phyloP scores from a whole-genome alignment of 495 filamentous ascomycete species.

The Aspergillus cristatus region DNA sequence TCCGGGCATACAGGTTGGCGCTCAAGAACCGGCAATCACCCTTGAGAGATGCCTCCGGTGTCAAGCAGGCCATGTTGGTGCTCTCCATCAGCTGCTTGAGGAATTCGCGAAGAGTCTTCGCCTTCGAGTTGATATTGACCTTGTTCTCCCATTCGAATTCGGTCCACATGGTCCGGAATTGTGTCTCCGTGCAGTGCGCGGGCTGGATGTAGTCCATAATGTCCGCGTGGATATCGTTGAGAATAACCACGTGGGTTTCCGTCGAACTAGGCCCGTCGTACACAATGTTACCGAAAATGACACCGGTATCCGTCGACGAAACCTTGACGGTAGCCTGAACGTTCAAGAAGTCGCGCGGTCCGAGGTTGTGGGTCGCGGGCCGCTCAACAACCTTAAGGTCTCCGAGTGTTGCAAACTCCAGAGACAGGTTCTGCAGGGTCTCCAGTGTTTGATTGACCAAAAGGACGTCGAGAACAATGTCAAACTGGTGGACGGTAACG shows the following conservation, averaged over 20 bases:
- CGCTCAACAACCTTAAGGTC: conserved; percentile 97
- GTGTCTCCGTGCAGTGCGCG: conserved; percentile 90
- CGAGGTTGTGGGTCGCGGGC: conserved; percentile 91
- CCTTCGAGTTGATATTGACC: conserved; percentile 98
- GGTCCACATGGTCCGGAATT: conserved; percentile 99
- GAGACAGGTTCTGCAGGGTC: conserved; percentile 91
- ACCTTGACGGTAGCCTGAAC: conserved; percentile 99
- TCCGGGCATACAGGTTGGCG: conserved; percentile 94
- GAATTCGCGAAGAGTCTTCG: conserved; percentile 86
- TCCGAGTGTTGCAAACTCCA: conserved; percentile 95
- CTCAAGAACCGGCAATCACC: conserved; percentile 97
- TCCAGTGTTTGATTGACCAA: conserved; percentile 97
- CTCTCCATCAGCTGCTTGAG: conserved; percentile 90
- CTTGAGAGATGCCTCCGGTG: conserved; percentile 90
- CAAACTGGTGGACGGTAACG: conserved; percentile 97
- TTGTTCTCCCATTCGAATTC: conserved; percentile 99
- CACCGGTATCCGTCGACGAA: conserved; percentile 94
- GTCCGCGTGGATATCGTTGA: conserved; percentile 97
- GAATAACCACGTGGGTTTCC: conserved; percentile 93
- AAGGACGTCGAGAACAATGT: conserved; percentile 94
- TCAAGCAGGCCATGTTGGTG: conserved; percentile 98
- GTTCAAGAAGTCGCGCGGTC: conserved; percentile 92
- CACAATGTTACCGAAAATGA: conserved; percentile 98
- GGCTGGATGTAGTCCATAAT: conserved; percentile 99
- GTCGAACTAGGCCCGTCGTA: conserved; percentile 95